A percentile compares a stretch with the other conserved stretches of the same genome.
These are phyloP conservation scores for Fraxinus albicans DNA, from an alignment of 305 asterid genomes.

Conservation along the genomic window DNA sequence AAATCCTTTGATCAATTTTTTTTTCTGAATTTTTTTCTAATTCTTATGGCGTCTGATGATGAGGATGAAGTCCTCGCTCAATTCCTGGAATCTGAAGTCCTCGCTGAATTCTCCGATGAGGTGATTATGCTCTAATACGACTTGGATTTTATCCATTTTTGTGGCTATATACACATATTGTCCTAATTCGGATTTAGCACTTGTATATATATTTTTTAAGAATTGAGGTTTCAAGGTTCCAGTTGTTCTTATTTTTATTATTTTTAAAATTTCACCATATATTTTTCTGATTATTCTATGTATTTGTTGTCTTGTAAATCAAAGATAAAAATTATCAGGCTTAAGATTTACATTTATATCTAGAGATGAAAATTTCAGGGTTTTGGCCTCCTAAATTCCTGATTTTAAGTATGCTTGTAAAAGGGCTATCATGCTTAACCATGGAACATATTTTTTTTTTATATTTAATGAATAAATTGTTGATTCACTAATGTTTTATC, in stretches of 20 bases:
- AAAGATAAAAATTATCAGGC: neutral
- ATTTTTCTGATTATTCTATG: neutral
- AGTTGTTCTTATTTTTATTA: neutral
- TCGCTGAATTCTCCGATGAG: slow-evolving; percentile 69
- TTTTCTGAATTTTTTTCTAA: neutral
- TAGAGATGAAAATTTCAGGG: neutral
- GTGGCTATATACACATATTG: neutral
- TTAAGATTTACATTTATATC: neutral
- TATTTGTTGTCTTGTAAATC: neutral
- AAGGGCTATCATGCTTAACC: neutral
- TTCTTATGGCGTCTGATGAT: slow-evolving; percentile 74
- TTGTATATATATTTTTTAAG: neutral
- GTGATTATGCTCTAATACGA: slow-evolving; percentile 22
- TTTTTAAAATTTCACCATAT: neutral
- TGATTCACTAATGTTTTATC: neutral
- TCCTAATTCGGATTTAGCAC: neutral
- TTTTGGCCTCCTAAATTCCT: neutral
- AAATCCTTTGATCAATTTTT: slow-evolving; percentile 3
- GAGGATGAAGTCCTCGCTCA: slow-evolving; percentile 80
- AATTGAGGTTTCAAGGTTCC: neutral
- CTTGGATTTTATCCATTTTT: neutral
- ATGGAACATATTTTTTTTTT: neutral
- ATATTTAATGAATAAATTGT: neutral
- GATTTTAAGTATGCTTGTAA: neutral
- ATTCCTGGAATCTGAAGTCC: slow-evolving; percentile 84